Base-by-base conservation (phyloP, 768 basidiomycete genomes). In the Amanita fuliginea region DNA sequence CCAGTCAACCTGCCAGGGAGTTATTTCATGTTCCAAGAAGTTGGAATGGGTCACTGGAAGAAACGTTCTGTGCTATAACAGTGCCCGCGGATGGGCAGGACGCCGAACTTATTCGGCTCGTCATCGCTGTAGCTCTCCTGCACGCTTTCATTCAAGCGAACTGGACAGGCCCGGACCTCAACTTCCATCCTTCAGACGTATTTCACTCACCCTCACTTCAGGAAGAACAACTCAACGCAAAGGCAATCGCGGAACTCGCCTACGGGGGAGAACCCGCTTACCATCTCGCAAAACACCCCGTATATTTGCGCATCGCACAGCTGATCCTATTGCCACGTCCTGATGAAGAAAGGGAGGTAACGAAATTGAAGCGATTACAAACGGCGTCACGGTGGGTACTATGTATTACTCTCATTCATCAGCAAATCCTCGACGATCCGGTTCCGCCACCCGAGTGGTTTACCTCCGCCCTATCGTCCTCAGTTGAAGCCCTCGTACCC, bases 201-300 rank as follows among this genome's bases (percentile, higher is more conserved):
- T 54, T 75, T 24, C 54, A 61, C 28, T 41, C 28, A 28, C 9
- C 28, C 28, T 28, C 62, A 22, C 47, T 63, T 46, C 67, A 70
- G 33, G 73, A 80, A 33, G 72, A 79, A 18, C 49, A 62, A 3
- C 65, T 97, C 35, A 76, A 91, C 57, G 64, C 67, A 24, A 77
- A 77, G 42, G 78, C 93, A 19, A 69, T 91, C 51, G 69, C 81
- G 4, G 80, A 86, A 53, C 76, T 99, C 37, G 83, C 93, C 0
- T 78, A 76, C 53, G 79, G 80, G 3, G 96, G 96, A 3, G 96
- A 98, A 67, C 96, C 96, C 7, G 91, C 89, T 0, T 99, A 98
- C 66, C 96, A 98, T 63, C 86, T 98, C 40, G 75, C 82, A 6
- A 73, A 73, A 57, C 67, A 64, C 33, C 75, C 92, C 5, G 63